Base-by-base conservation (phyloP, 768 basidiomycete species). In the Rhodotorula sphaerocarpa region DNA sequence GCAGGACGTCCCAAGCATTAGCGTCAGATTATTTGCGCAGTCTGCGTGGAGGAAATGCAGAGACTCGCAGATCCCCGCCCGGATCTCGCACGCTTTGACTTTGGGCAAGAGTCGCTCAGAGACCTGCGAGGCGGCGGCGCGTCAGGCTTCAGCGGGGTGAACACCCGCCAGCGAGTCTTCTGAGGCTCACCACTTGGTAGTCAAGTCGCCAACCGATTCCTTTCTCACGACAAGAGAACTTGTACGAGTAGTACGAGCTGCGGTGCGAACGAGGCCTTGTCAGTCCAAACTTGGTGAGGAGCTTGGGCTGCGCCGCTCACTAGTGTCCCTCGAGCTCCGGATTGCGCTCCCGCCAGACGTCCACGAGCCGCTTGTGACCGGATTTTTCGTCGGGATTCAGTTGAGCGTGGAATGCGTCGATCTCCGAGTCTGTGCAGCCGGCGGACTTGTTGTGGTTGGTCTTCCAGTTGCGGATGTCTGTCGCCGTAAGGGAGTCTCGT, bases 381-480 rank as follows among this genome's bases (percentile, higher is more conserved):
- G 58, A 77, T 75, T 10, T 77, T 74, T 28, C 70, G 4, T 58
- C 31, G 10, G 84, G 79, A 51, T 81, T 76, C 0, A 92, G 79
- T 48, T 90, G 83, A 23, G 81, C 79, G 59, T 80, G 81, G 74
- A 86, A 90, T 1, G 85, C 82, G 7, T 82, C 80, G 15, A 86
- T 88, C 76, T 92, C 90, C 12, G 80, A 82, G 71, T 87, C 82
- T 0, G 89, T 91, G 73, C 88, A 88, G 1, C 89, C 89, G 23
- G 89, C 78, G 0, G 86, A 83, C 73, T 91, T 91, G 75, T 91
- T 90, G 87, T 87, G 90, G 71, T 90, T 89, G 15, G 65, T 71
- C 57, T 70, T 70, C 57, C 65, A 67, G 58, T 67, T 70, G 21
- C 71, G 66, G 33, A 73, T 66, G 54, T 71, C 72, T 60, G 61